Percentiles rank a stretch among this genome's conserved stretches.
These are phyloP conservation scores for Fraxinus anomala DNA, from an alignment of 257 asterid species.

Conservation along the genomic window DNA sequence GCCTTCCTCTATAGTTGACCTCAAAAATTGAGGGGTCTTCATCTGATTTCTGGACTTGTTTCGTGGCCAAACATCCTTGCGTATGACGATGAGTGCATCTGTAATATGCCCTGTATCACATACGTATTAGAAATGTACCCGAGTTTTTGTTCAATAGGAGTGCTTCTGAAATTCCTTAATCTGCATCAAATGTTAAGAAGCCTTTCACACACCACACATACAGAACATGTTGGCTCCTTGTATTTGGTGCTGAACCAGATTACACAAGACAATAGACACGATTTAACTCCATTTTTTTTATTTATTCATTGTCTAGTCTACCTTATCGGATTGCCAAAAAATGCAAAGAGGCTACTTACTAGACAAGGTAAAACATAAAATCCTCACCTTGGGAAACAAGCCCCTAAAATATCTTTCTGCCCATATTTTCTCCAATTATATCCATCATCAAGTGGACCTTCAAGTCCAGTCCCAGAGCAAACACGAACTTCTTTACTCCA, in stretches of 20 bases:
- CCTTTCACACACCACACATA: no score
- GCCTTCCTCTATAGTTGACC: constrained; percentile 67
- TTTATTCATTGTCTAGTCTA: neutral
- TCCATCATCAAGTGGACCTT: constrained; percentile 65
- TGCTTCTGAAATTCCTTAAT: neutral
- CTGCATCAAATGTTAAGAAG: no score
- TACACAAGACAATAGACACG: no score
- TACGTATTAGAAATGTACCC: neutral
- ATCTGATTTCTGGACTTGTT: constrained; percentile 70
- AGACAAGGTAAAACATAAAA: neutral
- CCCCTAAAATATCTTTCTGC: constrained; percentile 80
- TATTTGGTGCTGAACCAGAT: no score
- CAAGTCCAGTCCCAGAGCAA: constrained; percentile 44
- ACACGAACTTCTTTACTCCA: constrained; percentile 58
- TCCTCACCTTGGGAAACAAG: constrained; percentile 74
- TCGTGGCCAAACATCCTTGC: constrained; percentile 81
- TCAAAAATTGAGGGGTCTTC: constrained; percentile 54
- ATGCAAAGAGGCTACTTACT: constrained; percentile 1
- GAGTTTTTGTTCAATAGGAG: neutral
- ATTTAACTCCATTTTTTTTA: no score
- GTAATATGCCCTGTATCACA: constrained; percentile 65
- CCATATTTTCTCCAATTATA: constrained; percentile 91
- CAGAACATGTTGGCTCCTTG: no score
- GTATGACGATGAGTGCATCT: constrained; percentile 77
- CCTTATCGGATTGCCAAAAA: constrained; percentile 1